Base-by-base conservation (phyloP, 179 eudicot species). In the Silene coronaria region DNA sequence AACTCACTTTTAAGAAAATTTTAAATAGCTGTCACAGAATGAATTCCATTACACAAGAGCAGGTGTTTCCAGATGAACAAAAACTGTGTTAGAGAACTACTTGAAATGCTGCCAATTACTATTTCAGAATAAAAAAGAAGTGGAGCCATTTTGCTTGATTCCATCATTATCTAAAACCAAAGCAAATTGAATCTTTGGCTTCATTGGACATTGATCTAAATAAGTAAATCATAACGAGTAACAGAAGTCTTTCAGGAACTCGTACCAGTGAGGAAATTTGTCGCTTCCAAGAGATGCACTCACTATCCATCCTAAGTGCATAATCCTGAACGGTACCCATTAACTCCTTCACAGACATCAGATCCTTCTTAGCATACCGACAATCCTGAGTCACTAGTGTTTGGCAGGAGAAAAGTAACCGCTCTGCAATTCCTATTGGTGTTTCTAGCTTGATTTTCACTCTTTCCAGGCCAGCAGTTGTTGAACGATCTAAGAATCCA, bases 371-470 rank as follows among this genome's bases (percentile, higher is more conserved):
- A 67, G 99, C 97, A 82, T 81, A 75, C 73, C 89, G 88, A 71
- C 74, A 84, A 67, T 93, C 93, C 80, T 87, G 89, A 57, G 82
- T 89, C 66, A 87, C 88, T 75, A 83, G 81, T 72, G 89, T 87
- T 76, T 89, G 97, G 86, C 93, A 95, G 34, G 97, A 86, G 81
- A 86, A 86, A 81, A 95, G 89, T 32, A 95, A 80, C 58, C 87
- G 96, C 74, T 92, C 97, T 2, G 97, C 91, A 78, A 95, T 95
- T 77, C 81, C 70, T 74, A 95, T 80, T 26, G 99, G 99, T 62
- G 99, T 95, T 84, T 87, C 91, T 66, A 95, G 91, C 85, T 95
- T 95, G 61, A 95, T 90, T 83, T 84, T 91, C 82, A 91, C 87
- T 85, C 97, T 89, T 83, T 93, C 97, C 67, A 87, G 84, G 76